A percentile compares a stretch with the other conserved stretches of the same genome.
Conservation (phyloP, 495 filamentous ascomycete genomes). For the Penicilliopsis zonata region DNA sequence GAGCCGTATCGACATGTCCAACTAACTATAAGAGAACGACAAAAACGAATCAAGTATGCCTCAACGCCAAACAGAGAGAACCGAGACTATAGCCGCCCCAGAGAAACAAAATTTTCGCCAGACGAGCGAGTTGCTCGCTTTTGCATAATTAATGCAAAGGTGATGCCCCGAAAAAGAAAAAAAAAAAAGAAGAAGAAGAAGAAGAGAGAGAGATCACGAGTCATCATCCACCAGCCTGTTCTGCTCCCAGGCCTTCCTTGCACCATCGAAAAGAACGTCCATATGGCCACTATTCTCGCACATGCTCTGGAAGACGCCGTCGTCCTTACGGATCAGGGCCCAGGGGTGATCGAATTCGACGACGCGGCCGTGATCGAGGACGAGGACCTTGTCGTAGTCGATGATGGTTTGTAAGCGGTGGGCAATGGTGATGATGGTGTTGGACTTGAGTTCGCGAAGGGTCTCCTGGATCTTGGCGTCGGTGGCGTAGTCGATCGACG, state of each 20-base stretch:
- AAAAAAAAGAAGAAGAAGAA: too few relatives aligned
- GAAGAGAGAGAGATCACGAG: too few relatives aligned
- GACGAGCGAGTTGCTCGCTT: too few relatives aligned
- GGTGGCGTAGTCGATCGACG: conserved; percentile 93
- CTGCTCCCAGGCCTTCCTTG: conserved; percentile 57
- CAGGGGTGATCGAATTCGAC: conserved; percentile 84
- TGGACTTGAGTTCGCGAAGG: conserved; percentile 70
- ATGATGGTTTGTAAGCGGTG: conserved; percentile 93
- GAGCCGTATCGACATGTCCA: too few relatives aligned
- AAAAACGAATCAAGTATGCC: too few relatives aligned
- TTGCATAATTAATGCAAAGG: too few relatives aligned
- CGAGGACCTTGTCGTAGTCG: conserved; percentile 97
- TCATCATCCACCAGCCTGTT: conserved; percentile 42
- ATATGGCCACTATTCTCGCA: conserved; percentile 91
- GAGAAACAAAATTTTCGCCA: too few relatives aligned
- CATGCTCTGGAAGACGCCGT: conserved; percentile 75
- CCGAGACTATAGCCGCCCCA: too few relatives aligned
- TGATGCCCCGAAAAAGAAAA: too few relatives aligned
- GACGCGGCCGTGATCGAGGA: conserved; percentile 80
- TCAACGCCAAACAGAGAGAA: too few relatives aligned
- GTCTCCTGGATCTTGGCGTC: conserved; percentile 95
- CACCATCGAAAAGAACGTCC: conserved; percentile 55
- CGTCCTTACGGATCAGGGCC: conserved; percentile 55
- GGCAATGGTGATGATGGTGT: conserved; percentile 96
- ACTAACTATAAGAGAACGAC: too few relatives aligned